phyloP scores from a whole-genome alignment of 2,329 filamentous ascomycete species.

The Domatiomyces globalis region DNA sequence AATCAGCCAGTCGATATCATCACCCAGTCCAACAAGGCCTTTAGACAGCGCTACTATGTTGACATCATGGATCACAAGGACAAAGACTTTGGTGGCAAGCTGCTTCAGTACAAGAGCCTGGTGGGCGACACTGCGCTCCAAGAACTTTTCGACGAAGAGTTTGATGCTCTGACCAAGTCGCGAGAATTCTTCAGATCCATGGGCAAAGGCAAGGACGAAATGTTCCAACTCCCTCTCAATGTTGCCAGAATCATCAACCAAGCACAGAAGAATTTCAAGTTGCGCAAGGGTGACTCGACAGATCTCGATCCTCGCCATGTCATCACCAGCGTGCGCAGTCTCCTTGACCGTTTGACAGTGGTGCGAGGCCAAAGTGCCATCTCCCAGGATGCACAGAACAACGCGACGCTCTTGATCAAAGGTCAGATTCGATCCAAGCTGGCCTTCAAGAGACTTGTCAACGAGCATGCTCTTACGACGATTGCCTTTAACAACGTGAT shows the following conservation, averaged over 20 bases:
- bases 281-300: conserved; percentile 72
- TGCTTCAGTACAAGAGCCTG: conserved; percentile 79
- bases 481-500: conserved; percentile 85
- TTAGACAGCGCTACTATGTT: conserved; percentile 68
- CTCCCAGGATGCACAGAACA: conserved; percentile 73
- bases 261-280: conserved; percentile 77
- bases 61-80: conserved; percentile 64
- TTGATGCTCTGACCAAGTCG: conserved; percentile 60
- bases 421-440: conserved; percentile 76
- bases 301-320: conserved; percentile 81
- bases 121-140: conserved; percentile 79
- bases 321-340: conserved; percentile 59
- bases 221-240: conserved; percentile 83
- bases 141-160: conserved; percentile 75
- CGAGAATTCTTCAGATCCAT: conserved; percentile 60
- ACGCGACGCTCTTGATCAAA: conserved; percentile 84
- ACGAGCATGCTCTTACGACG: conserved; percentile 72
- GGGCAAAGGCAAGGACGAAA: conserved; percentile 42
- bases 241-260: conserved; percentile 80
- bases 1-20: conserved; percentile 82
- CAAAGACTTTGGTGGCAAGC: conserved; percentile 51
- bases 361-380: conserved; percentile 74
- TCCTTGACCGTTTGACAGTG: conserved; percentile 66
- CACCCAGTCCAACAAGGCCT: conserved; percentile 60
- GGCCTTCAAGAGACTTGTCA: conserved; percentile 83